phyloP scores from a whole-genome alignment of 306 rosid genomes.

The Adenanthera pavonina region DNA sequence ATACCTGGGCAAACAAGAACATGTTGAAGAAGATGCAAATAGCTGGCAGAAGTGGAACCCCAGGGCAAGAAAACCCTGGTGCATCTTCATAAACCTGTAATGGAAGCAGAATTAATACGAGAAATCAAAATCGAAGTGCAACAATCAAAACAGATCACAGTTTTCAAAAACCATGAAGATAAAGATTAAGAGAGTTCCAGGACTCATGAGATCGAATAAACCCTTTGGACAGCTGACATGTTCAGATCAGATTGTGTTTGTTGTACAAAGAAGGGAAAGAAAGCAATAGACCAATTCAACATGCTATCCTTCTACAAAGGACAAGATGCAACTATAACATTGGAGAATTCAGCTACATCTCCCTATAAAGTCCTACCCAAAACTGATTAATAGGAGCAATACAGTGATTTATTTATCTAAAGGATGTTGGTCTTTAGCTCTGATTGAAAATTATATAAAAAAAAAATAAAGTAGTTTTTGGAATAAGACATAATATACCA shows the following conservation, averaged over 20 bases:
- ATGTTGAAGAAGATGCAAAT: constrained; percentile 90
- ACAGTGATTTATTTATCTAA: not conserved
- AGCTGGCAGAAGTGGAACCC: constrained; percentile 80
- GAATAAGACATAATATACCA: not conserved
- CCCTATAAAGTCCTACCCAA: not conserved
- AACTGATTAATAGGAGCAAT: not conserved
- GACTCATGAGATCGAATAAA: constrained; percentile 20
- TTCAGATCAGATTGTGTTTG: constrained; percentile 23
- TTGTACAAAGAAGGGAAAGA: constrained; percentile 34
- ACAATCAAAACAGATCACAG: constrained; percentile 9
- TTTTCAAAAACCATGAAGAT: constrained; percentile 20
- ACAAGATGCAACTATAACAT: constrained; percentile 19
- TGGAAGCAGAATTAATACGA: constrained; percentile 36
- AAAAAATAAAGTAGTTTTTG: not conserved
- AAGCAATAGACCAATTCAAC: constrained; percentile 25
- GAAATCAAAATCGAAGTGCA: constrained; percentile 32
- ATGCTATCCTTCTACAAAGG: constrained; percentile 14
- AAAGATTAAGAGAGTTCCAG: constrained; percentile 27
- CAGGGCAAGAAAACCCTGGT: constrained; percentile 90
- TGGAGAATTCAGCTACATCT: not conserved
- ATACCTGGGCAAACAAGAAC: constrained; percentile 93
- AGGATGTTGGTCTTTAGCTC: not conserved
- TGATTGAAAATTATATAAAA: not conserved
- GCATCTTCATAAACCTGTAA: constrained; percentile 71
- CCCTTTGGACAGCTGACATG: not conserved